Conservation (phyloP, 768 basidiomycete genomes). For the Trametopsis cervina region DNA sequence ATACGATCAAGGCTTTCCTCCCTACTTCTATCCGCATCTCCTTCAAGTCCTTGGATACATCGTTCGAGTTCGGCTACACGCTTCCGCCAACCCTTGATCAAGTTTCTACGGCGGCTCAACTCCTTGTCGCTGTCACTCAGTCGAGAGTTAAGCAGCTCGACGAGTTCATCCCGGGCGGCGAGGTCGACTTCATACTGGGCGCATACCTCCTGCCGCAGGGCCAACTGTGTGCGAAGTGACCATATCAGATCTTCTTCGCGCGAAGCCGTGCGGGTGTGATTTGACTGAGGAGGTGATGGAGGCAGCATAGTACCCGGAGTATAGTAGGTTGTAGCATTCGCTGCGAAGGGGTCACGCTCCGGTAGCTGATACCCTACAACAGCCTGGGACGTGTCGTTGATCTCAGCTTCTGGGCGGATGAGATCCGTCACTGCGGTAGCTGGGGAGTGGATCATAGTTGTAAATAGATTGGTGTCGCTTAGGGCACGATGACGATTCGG, state of each 20-base stretch:
- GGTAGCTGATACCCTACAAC: slow-evolving; percentile 32
- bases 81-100: slow-evolving; percentile 63
- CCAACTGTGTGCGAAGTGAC: slow-evolving; percentile 68
- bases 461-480: slow-evolving; percentile 55
- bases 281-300: slow-evolving; percentile 40
- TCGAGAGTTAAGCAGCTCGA: slow-evolving; percentile 50
- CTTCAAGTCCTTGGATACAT: slow-evolving; percentile 61
- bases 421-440: slow-evolving; percentile 13
- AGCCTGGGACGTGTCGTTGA: slow-evolving; percentile 51
- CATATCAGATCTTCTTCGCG: slow-evolving; percentile 68
- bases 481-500: slow-evolving; percentile 43
- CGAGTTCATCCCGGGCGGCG: slow-evolving; percentile 64
- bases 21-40: slow-evolving; percentile 81
- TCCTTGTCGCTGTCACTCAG: slow-evolving; percentile 54
- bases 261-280: slow-evolving; percentile 53
- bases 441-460: slow-evolving; percentile 41
- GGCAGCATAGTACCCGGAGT: slow-evolving; percentile 71
- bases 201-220: slow-evolving; percentile 68
- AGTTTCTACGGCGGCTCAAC: slow-evolving; percentile 47
- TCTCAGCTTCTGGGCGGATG: slow-evolving; percentile 49
- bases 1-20: slow-evolving; percentile 77
- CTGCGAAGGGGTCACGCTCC: slow-evolving; percentile 70
- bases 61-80: slow-evolving; percentile 70
- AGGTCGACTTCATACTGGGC: slow-evolving; percentile 74
- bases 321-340: slow-evolving; percentile 69